phyloP scores from a whole-genome alignment of 495 filamentous ascomycete genomes.

The Hypoxylon intermedium region DNA sequence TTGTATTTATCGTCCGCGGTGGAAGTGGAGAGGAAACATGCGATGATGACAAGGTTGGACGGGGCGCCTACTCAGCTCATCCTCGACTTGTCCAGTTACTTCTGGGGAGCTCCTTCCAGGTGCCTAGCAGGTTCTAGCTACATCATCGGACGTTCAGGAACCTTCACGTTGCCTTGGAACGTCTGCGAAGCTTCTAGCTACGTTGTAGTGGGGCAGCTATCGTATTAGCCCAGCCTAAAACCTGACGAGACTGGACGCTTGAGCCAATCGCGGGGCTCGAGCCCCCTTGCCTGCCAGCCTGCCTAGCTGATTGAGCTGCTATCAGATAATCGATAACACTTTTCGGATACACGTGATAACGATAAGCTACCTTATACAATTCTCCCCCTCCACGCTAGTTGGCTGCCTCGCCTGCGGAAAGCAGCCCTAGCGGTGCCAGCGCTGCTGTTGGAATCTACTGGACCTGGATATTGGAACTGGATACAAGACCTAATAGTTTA shows the following conservation, averaged over 20 bases:
- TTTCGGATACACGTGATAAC: conserved; percentile 1
- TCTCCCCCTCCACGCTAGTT: no score
- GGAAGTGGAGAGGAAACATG: conserved; percentile 33
- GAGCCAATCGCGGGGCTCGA: conserved; percentile 15
- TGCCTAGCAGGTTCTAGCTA: conserved; percentile 22
- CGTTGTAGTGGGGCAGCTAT: conserved; percentile 22
- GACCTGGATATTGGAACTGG: no score
- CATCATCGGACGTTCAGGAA: conserved; percentile 33
- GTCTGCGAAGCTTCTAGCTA: conserved; percentile 28
- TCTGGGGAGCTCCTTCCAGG: conserved; percentile 7
- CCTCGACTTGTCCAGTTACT: conserved; percentile 8
- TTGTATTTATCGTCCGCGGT: conserved; percentile 29
- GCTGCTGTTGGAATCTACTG: no score
- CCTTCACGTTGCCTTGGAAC: conserved; percentile 17
- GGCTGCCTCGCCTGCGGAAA: no score
- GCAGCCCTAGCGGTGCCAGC: no score
- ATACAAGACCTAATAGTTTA: no score
- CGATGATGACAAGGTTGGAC: conserved; percentile 28
- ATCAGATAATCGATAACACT: conserved; percentile 5
- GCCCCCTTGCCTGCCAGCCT: no score
- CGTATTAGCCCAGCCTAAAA: conserved; percentile 1
- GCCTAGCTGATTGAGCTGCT: no score
- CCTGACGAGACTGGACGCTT: conserved; percentile 17
- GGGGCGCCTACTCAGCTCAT: conserved; percentile 22
- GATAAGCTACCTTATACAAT: conserved; percentile 8